Percentiles rank a stretch among this genome's conserved stretches.
Evolutionary conservation across 23 red algal genomes (phyloP).

Genomic region (Gracilaria caudata): DNA sequence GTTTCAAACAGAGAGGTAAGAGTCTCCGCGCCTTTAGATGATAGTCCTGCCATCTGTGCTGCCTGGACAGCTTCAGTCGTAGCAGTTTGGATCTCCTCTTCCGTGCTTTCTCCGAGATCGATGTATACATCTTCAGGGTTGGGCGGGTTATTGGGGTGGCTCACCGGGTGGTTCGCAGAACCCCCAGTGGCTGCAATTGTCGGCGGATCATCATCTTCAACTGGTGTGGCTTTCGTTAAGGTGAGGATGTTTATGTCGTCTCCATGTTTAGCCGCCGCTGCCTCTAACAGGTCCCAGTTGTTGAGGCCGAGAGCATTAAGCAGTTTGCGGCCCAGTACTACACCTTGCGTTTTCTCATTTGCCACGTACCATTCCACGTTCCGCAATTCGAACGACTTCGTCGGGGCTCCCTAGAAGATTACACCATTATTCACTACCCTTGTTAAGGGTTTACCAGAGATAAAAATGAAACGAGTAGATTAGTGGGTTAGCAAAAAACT

Average conservation of each 20-base stretch:
- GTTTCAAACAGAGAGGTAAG: background rate
- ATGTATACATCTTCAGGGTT: background rate
- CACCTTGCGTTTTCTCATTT: background rate
- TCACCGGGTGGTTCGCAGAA: background rate
- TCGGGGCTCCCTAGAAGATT: too few species aligned
- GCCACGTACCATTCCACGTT: conserved; percentile 22
- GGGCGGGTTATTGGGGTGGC: background rate
- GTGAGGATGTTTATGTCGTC: background rate
- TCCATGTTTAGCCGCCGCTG: background rate
- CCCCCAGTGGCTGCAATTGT: background rate
- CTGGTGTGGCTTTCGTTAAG: background rate
- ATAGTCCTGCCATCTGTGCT: background rate
- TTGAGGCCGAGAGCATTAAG: conserved; percentile 24
- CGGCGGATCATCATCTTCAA: background rate
- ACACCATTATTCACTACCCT: too few species aligned
- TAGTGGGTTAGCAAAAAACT: too few species aligned
- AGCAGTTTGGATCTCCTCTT: background rate
- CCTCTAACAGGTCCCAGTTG: background rate
- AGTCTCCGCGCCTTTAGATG: background rate
- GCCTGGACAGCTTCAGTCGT: too few species aligned
- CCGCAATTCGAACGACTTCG: too few species aligned
- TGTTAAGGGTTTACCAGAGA: too few species aligned
- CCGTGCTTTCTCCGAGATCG: conserved; percentile 1
- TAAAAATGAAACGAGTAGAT: too few species aligned
- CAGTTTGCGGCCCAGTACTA: conserved; percentile 1